Evolutionary conservation across 306 rosid species (phyloP).

Genomic region (Cyamopsis tetragonoloba): DNA sequence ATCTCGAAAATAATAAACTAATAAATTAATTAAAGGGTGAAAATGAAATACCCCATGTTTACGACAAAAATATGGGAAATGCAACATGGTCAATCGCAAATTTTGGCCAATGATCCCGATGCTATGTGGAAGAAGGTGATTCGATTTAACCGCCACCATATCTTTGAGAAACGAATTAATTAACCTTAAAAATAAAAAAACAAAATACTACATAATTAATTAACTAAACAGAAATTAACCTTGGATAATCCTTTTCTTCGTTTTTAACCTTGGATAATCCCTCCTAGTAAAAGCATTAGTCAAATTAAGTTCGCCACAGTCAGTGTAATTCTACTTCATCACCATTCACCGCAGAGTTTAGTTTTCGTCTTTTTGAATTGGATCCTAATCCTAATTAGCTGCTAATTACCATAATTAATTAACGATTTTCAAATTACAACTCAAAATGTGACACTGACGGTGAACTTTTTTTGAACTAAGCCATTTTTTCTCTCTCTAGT

Average conservation of each 20-base stretch:
- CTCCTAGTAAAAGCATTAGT: background rate
- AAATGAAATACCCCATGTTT: background rate
- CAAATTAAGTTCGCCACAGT: slow-evolving; percentile 16
- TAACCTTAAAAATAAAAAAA: no score
- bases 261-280: background rate
- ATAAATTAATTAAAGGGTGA: slow-evolving; percentile 7
- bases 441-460: slow-evolving; percentile 17
- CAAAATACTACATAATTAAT: no score
- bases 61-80: slow-evolving; percentile 16
- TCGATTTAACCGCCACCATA: background rate
- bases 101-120: background rate
- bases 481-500: background rate
- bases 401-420: slow-evolving; percentile 14
- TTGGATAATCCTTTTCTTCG: no score
- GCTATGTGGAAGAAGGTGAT: background rate
- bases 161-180: no score
- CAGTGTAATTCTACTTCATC: background rate
- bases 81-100: background rate
- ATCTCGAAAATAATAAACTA: no score
- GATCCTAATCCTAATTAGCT: slow-evolving; percentile 16
- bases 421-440: slow-evolving; percentile 2
- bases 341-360: background rate
- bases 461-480: slow-evolving; percentile 33
- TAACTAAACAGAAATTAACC: no score
- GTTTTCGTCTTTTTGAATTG: background rate